These are phyloP conservation scores for Liriodendron chinense DNA, from an alignment of 164 flowering plant species.

Conservation along the genomic window DNA sequence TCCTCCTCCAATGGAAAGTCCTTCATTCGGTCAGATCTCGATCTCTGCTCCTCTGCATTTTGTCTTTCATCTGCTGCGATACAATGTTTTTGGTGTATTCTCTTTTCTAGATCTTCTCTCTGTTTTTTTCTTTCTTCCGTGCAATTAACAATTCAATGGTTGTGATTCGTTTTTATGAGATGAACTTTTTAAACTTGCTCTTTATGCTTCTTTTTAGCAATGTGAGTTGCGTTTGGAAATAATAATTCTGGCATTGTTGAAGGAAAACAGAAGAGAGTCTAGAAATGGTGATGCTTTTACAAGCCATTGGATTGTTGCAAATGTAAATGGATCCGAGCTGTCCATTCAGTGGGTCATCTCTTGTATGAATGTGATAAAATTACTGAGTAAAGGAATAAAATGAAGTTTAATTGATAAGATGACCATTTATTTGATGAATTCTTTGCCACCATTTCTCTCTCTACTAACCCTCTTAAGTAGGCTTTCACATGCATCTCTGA, in stretches of 20 bases:
- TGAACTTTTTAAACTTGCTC: too few relatives aligned
- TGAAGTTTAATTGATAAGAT: too few relatives aligned
- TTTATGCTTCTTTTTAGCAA: too few relatives aligned
- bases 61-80: not conserved
- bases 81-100: not conserved
- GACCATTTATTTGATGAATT: too few relatives aligned
- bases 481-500: too few relatives aligned
- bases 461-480: too few relatives aligned
- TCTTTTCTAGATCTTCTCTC: not conserved
- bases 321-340: too few relatives aligned
- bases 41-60: not conserved
- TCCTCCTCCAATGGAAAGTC: constrained; percentile 55
- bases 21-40: constrained; percentile 54
- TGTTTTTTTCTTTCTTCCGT: not conserved
- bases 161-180: too few relatives aligned
- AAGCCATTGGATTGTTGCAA: not conserved
- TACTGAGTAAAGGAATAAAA: too few relatives aligned
- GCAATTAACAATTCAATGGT: not conserved
- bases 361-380: too few relatives aligned
- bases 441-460: too few relatives aligned
- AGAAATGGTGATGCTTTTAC: not conserved
- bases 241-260: not conserved
- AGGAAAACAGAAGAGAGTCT: not conserved
- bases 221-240: not conserved
- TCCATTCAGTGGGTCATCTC: too few relatives aligned